Evolutionary conservation across 495 filamentous ascomycete genomes (phyloP).

Genomic region (Astrothelium macrocarpum): DNA sequence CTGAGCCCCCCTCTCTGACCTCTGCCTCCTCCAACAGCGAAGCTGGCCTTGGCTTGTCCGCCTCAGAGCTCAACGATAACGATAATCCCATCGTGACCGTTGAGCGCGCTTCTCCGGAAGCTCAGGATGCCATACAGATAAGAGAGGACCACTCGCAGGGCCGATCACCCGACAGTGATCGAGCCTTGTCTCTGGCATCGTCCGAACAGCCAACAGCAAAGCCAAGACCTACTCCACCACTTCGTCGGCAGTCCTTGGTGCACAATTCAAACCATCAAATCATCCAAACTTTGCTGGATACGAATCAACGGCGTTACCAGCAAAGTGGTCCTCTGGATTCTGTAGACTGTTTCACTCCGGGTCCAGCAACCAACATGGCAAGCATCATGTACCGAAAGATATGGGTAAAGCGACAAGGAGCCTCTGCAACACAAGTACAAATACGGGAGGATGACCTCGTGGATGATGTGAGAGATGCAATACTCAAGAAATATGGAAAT

Average conservation of each 20-base stretch:
- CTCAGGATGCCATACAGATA: background rate
- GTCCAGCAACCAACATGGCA: conserved; percentile 23
- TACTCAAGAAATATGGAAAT: conserved; percentile 87
- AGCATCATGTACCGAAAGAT: conserved; percentile 68
- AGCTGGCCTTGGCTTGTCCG: background rate
- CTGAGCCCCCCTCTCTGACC: background rate
- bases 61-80: background rate
- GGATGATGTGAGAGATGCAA: conserved; percentile 88
- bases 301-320: background rate
- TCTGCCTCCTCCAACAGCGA: conserved; percentile 5
- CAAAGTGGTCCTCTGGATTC: background rate
- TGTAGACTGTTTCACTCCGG: conserved; percentile 12
- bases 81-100: conserved; percentile 11
- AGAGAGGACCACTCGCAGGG: background rate
- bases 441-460: conserved; percentile 84
- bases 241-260: conserved; percentile 11
- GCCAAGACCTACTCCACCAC: background rate
- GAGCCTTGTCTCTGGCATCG: background rate
- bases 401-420: conserved; percentile 82
- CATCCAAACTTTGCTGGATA: conserved; percentile 16
- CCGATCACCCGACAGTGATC: conserved; percentile 1
- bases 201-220: conserved; percentile 7
- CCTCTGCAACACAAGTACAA: conserved; percentile 77
- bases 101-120: conserved; percentile 15
- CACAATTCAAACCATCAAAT: conserved; percentile 14